Conservation (phyloP, 2,329 filamentous ascomycete genomes). For the Colletotrichum sp. region DNA sequence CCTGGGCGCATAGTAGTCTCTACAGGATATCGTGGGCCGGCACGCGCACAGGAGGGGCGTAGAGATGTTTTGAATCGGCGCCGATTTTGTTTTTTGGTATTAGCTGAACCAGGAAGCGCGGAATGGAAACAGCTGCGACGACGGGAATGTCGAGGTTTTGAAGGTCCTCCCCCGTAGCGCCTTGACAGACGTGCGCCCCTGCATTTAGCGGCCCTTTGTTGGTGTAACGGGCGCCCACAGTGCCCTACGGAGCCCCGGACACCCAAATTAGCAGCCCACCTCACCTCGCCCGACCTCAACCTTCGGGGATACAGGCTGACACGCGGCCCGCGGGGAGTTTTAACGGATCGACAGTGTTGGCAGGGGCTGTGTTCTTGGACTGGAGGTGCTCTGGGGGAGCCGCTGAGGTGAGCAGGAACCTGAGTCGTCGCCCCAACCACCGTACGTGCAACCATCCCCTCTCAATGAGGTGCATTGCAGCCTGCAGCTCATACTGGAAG, state of each 20-base stretch:
- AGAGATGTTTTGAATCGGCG: neutral
- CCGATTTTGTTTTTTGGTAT: neutral
- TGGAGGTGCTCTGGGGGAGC: neutral
- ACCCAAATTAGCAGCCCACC: neutral
- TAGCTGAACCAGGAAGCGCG: neutral
- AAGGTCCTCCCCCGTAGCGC: neutral
- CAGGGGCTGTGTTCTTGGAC: neutral
- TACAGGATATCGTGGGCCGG: neutral
- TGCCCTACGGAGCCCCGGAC: neutral
- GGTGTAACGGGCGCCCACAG: slow-evolving; percentile 4
- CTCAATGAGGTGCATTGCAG: neutral
- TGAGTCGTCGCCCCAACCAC: neutral
- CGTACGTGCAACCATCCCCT: neutral
- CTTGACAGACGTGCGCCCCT: slow-evolving; percentile 16
- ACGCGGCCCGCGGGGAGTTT: slow-evolving; percentile 10
- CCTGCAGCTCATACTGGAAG: neutral
- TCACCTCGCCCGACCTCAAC: neutral
- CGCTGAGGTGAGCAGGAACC: neutral
- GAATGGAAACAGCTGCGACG: neutral
- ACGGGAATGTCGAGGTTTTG: slow-evolving; percentile 14
- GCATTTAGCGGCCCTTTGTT: slow-evolving; percentile 1
- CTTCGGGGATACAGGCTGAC: neutral
- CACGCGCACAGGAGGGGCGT: neutral
- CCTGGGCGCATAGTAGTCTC: slow-evolving; percentile 13
- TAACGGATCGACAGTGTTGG: neutral